These are phyloP conservation scores for Microdochium trichocladiopsis DNA, from an alignment of 2,329 filamentous ascomycete species.

Conservation along the genomic window DNA sequence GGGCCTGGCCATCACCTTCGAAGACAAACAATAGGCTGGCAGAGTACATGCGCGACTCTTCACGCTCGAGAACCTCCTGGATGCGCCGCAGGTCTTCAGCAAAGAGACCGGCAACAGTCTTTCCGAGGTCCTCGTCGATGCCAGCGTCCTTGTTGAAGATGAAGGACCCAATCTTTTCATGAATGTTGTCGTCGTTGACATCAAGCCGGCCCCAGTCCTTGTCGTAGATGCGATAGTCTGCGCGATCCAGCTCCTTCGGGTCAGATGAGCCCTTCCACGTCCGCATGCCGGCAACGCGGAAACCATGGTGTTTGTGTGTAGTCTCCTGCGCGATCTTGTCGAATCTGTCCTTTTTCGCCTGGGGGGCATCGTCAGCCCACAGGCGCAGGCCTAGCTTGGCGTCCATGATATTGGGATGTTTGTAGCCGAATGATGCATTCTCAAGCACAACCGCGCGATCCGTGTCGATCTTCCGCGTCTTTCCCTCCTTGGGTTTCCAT, in stretches of 20 bases:
- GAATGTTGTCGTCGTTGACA: slow-evolving; percentile 46
- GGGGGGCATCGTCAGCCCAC: slow-evolving; percentile 69
- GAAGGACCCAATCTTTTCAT: slow-evolving; percentile 47
- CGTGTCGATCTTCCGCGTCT: slow-evolving; percentile 60
- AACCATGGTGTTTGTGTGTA: slow-evolving; percentile 53
- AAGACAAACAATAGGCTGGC: slow-evolving; percentile 56
- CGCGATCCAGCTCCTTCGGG: slow-evolving; percentile 40
- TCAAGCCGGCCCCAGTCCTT: slow-evolving; percentile 52
- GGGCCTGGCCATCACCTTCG: slow-evolving; percentile 52
- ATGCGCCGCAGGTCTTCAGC: slow-evolving; percentile 44
- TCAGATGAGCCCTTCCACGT: slow-evolving; percentile 52
- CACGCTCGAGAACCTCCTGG: slow-evolving; percentile 41
- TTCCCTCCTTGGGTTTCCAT: slow-evolving; percentile 37
- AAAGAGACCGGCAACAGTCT: slow-evolving; percentile 46
- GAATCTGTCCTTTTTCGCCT: slow-evolving; percentile 52
- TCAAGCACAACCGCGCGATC: slow-evolving; percentile 77
- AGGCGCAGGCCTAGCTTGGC: slow-evolving; percentile 82
- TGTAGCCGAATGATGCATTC: slow-evolving; percentile 76
- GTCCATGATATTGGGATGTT: slow-evolving; percentile 82
- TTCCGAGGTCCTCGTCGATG: slow-evolving; percentile 52
- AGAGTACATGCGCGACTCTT: slow-evolving; percentile 60
- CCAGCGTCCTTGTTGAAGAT: slow-evolving; percentile 51
- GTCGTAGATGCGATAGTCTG: slow-evolving; percentile 53
- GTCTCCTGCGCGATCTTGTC: slow-evolving; percentile 51
- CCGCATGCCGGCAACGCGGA: slow-evolving; percentile 60